Evolutionary conservation across 2,329 filamentous ascomycete species (phyloP).

Genomic region (Chrysosporium queenslandicum): DNA sequence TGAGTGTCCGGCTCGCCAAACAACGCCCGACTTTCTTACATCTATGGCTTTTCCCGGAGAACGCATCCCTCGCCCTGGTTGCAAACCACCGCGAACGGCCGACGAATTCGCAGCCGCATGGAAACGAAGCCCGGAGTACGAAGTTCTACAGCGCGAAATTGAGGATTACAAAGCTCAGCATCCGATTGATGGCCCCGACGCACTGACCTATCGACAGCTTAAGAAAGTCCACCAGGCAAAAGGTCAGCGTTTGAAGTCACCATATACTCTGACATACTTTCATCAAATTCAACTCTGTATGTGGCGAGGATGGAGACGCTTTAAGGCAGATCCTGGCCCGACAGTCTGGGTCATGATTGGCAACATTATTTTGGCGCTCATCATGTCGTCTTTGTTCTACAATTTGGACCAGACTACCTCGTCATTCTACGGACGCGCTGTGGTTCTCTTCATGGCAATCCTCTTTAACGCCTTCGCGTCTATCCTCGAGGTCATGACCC

Average conservation of each 20-base stretch:
- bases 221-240: background rate
- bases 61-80: constrained; percentile 59
- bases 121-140: constrained; percentile 44
- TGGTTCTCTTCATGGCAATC: constrained; percentile 76
- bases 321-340: constrained; percentile 54
- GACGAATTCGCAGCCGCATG: constrained; percentile 38
- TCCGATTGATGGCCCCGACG: constrained; percentile 24
- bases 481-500: constrained; percentile 48
- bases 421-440: constrained; percentile 63
- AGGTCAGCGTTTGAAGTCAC: constrained; percentile 25
- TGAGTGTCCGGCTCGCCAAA: constrained; percentile 61
- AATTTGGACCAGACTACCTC: constrained; percentile 57
- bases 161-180: constrained; percentile 34
- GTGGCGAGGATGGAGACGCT: constrained; percentile 58
- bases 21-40: constrained; percentile 70
- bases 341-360: constrained; percentile 52
- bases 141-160: constrained; percentile 31
- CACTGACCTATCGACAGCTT: background rate
- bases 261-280: constrained; percentile 66
- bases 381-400: constrained; percentile 73
- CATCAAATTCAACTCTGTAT: constrained; percentile 68
- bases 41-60: constrained; percentile 73
- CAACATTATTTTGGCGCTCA: constrained; percentile 23
- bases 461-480: constrained; percentile 76
- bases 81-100: constrained; percentile 48